These are phyloP conservation scores for Lupinus albus DNA, from an alignment of 306 rosid species.

Conservation along the genomic window DNA sequence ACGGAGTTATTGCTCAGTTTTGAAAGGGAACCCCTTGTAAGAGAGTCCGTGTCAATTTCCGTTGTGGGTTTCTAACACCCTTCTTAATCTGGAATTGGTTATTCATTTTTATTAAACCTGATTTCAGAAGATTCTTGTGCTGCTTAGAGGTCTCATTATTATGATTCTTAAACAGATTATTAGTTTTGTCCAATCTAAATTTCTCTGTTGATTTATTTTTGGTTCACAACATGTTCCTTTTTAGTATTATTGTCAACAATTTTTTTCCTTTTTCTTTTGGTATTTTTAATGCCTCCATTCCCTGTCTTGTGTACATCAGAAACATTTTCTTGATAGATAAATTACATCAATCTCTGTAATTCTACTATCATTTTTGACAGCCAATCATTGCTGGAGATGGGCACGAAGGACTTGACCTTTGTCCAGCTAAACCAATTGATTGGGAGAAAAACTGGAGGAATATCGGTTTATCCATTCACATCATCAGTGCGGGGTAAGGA, in stretches of 20 bases:
- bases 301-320: constrained; percentile 18
- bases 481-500: constrained; percentile 81
- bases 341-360: constrained; percentile 36
- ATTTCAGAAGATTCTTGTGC: constrained; percentile 22
- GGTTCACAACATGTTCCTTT: constrained; percentile 24
- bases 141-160: constrained; percentile 8
- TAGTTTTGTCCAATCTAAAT: constrained; percentile 19
- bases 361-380: constrained; percentile 55
- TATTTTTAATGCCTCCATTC: constrained; percentile 34
- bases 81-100: constrained; percentile 22
- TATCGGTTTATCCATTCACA: constrained; percentile 92
- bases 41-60: not conserved
- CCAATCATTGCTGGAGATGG: constrained; percentile 98
- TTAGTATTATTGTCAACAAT: not conserved
- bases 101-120: not conserved
- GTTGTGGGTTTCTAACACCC: not conserved
- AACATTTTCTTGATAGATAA: constrained; percentile 29
- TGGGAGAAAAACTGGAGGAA: constrained; percentile 98
- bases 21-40: not conserved
- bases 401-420: constrained; percentile 90
- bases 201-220: constrained; percentile 8
- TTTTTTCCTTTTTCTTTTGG: not conserved
- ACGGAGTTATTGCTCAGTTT: not conserved
- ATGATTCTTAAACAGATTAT: constrained; percentile 19
- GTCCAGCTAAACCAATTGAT: constrained; percentile 95